Base-by-base conservation (phyloP, 129 eudicot species). In the Dittrichia graveolens region DNA sequence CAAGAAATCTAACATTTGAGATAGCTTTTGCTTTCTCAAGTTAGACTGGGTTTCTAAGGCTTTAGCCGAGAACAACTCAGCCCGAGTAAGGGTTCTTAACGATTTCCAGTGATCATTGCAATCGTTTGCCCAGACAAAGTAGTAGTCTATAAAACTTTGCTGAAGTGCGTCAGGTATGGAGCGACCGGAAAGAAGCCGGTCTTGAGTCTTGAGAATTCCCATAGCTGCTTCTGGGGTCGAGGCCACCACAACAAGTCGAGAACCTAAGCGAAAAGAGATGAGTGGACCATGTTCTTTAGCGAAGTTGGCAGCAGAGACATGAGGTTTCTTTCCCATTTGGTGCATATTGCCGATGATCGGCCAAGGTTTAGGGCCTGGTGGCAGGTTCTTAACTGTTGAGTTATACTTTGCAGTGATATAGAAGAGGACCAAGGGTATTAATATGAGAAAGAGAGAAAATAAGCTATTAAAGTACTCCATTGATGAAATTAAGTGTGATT, bases 331-430 rank as follows among this genome's bases (percentile, higher is more conserved):
- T 5, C 67, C 65, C 2, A 76, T 39, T 46, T 76, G 80, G 48
- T 37, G 74, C n/a, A 76, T 55, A 16, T 76, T 76, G 64, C 80
- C 80, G 10, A 76, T 4, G 40, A 76, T 37, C 37, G 76, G 76
- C 76, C 68, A 77, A 47, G 76, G 76, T 4, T 2, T 11, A 10
- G 76, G 31, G 31, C 31, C 31, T 24, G 31, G 31, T 24, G 31
- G 81, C 10, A 68, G 71, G 10, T 47, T 53, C 24, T 55, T 55
- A 3, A 37, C 2, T 1, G 38, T 15, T 55, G 12, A 7, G 6
- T 6, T 24, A 34, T 39, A 37, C 15, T 38, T 34, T n/a, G 3
- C 13, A 34, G 12, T 37, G 53, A 42, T 13, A 41, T 13, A 13
- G 49, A 63, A 42, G 34, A 64, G 4, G 52, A 42, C 7, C 52